Evolutionary conservation across 2,329 filamentous ascomycete species (phyloP), one percentile per base, ranked within the genome.

Genomic region (Coleophoma cylindrospora): DNA sequence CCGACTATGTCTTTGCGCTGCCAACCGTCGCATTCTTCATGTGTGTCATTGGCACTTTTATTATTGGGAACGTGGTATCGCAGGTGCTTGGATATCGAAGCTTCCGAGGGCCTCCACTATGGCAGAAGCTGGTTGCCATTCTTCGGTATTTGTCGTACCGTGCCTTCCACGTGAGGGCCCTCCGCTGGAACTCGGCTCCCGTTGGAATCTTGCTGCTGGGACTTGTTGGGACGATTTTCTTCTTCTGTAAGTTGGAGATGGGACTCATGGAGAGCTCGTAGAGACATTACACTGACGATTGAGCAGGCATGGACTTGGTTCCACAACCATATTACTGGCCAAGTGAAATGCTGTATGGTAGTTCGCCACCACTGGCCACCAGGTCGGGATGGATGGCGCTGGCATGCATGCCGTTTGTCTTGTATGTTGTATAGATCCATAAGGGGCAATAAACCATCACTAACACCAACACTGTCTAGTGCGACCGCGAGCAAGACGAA

Each of bases 341-440:
- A 1, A 73, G 70, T 45, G 19, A 36, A 10, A 45, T 36, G 19
- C 19, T 19, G 22, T 80, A 70, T 55, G 78, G 76, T 9, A 64
- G 67, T 79, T 80, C 55, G 63, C 83, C 83, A 34, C 82, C 83
- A 6, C 61, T 86, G 50, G 81, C 81, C 2, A 74, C 85, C 41
- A 74, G 83, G 49, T 74, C 81, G 14, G 83, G 83, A 6, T 85
- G 86, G 82, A 73, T 86, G 47, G 79, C 82, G 13, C 77, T 85
- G 6, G 78, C 83, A 1, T 72, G 85, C 65, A 71, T 85, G 52
- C 83, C 82, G 1, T 86, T 82, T 78, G 79, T 80, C 36, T 63
- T 80, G 65, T 69, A 46, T 12, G 64, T 58, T 33, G 6, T 19
- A 19, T 19, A 19, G 2, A 19, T 19, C 19, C 19, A 19, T 19